These are phyloP conservation scores for Plectosphaerella plurivora DNA, from an alignment of 2,329 filamentous ascomycete species.

Conservation along the genomic window DNA sequence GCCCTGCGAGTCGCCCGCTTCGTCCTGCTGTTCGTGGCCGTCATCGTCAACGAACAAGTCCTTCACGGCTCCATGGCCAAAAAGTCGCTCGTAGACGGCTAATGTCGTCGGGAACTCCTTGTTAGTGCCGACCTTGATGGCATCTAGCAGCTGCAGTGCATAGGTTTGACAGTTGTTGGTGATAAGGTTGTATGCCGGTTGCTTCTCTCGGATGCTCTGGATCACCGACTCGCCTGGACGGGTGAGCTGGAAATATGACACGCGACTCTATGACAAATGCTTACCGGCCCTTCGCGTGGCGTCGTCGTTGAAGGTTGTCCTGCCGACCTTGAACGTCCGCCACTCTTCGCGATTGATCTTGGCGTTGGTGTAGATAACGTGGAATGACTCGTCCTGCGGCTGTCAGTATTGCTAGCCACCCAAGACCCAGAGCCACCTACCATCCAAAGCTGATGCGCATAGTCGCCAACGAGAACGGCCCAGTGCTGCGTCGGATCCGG, in stretches of 20 bases:
- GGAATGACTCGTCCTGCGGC: slow-evolving; percentile 45
- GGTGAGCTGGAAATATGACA: background rate
- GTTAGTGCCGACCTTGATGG: slow-evolving; percentile 45
- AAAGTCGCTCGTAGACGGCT: slow-evolving; percentile 46
- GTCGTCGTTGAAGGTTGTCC: slow-evolving; percentile 51
- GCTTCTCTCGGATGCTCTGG: slow-evolving; percentile 41
- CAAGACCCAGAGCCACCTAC: slow-evolving; percentile 22
- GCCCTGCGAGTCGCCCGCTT: background rate
- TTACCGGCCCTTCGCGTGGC: slow-evolving; percentile 43
- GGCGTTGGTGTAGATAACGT: slow-evolving; percentile 54
- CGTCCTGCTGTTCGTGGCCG: slow-evolving; percentile 15
- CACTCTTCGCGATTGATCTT: slow-evolving; percentile 40
- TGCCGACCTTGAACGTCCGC: slow-evolving; percentile 45
- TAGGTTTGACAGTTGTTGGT: slow-evolving; percentile 59
- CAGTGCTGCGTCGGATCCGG: slow-evolving; percentile 58
- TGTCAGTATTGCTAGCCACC: background rate
- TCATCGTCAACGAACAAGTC: slow-evolving; percentile 42
- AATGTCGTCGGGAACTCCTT: slow-evolving; percentile 49
- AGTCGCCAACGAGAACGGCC: slow-evolving; percentile 53
- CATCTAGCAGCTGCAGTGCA: slow-evolving; percentile 46
- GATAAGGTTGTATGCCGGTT: slow-evolving; percentile 52
- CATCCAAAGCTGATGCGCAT: slow-evolving; percentile 57
- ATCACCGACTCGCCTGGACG: slow-evolving; percentile 46
- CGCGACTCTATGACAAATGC: slow-evolving; percentile 11
- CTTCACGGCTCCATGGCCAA: slow-evolving; percentile 42